Evolutionary conservation across 257 asterid genomes (phyloP).

Genomic region (Ajuga chamaepitys): DNA sequence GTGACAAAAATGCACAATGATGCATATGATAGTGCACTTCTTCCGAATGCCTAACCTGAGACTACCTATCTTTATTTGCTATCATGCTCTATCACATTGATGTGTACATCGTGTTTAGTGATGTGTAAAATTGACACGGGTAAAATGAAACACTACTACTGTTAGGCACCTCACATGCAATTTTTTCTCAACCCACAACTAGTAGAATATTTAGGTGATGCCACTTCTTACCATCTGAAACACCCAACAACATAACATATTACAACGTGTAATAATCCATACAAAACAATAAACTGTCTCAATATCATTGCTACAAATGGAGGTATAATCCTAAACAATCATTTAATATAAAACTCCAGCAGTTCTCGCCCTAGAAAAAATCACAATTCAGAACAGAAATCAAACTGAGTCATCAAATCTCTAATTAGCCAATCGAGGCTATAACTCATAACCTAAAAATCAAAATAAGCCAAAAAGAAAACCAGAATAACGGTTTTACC

Average conservation of each 20-base stretch:
- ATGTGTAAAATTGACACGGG: not conserved
- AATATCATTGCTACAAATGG: too few relatives aligned
- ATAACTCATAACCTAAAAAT: not conserved
- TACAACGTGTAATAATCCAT: not conserved
- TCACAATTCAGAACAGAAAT: not conserved
- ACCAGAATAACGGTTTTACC: conserved; percentile 44
- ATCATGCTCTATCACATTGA: not conserved
- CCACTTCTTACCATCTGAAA: not conserved
- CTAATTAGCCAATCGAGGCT: conserved; percentile 2
- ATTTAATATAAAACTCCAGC: not conserved
- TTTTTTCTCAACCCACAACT: not conserved
- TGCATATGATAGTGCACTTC: not conserved
- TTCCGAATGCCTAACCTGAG: not conserved
- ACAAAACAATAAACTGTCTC: not conserved
- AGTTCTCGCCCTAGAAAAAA: not conserved
- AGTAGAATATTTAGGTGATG: not conserved
- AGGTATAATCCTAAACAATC: not conserved
- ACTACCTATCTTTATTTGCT: not conserved
- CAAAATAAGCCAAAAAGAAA: not conserved
- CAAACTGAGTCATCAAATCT: not conserved
- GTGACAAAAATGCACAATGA: not conserved
- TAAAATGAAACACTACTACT: not conserved
- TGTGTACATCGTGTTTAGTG: not conserved
- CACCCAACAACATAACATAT: not conserved
- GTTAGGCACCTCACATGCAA: not conserved